These are phyloP conservation scores for Carex arenaria DNA, from an alignment of 202 grass and related monocot species.

Conservation along the genomic window DNA sequence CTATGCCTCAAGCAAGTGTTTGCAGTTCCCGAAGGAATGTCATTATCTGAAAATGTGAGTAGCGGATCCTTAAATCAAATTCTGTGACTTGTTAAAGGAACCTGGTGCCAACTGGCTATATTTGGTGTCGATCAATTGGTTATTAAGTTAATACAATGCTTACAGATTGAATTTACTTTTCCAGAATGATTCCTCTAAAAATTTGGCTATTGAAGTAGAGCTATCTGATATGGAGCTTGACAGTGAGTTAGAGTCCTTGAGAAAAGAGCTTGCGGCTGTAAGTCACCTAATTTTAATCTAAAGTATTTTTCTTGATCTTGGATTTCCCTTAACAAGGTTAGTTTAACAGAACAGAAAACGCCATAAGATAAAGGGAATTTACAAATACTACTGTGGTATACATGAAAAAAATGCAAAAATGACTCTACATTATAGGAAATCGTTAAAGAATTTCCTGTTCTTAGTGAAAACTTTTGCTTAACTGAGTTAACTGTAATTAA, in stretches of 20 bases:
- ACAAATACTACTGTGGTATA: background rate
- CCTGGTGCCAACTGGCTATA: background rate
- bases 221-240: slow-evolving; percentile 26
- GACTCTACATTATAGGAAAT: background rate
- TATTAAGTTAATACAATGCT: background rate
- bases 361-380: background rate
- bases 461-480: background rate
- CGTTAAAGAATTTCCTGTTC: background rate
- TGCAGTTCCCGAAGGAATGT: slow-evolving; percentile 32
- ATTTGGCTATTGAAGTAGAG: slow-evolving; percentile 22
- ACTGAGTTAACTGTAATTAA: background rate
- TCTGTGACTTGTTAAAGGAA: background rate
- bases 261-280: slow-evolving; percentile 34
- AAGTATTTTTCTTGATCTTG: background rate
- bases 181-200: slow-evolving; percentile 29
- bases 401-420: background rate
- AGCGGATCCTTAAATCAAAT: background rate
- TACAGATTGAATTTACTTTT: slow-evolving; percentile 5
- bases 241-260: slow-evolving; percentile 31
- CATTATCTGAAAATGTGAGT: slow-evolving; percentile 32
- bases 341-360: background rate
- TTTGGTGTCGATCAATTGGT: background rate
- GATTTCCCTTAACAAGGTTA: background rate
- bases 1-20: slow-evolving; percentile 30
- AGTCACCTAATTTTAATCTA: background rate